phyloP scores from a whole-genome alignment of 2,329 filamentous ascomycete species.

The Sporothrix luriei region DNA sequence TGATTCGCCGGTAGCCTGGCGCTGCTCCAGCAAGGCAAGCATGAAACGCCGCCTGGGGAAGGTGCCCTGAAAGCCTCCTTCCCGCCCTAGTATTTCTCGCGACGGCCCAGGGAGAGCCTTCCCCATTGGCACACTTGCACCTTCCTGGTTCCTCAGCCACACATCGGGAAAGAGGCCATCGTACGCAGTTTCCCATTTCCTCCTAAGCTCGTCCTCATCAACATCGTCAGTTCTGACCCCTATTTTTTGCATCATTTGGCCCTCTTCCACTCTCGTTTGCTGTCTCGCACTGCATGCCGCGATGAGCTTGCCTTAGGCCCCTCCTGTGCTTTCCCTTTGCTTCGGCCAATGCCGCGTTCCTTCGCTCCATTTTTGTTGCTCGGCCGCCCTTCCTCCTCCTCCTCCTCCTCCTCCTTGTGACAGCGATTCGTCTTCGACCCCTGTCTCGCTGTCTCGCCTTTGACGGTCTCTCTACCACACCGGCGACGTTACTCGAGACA shows the following conservation, averaged over 20 bases:
- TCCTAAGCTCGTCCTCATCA: neutral
- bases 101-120: constrained; percentile 11
- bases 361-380: constrained; percentile 21
- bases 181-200: neutral
- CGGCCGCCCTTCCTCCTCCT: constrained; percentile 3
- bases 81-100: constrained; percentile 15
- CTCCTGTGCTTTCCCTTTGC: constrained; percentile 6
- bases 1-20: constrained; percentile 5
- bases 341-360: constrained; percentile 9
- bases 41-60: constrained; percentile 26
- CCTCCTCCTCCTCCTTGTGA: neutral
- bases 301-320: constrained; percentile 11
- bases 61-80: constrained; percentile 10
- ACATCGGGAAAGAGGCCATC: neutral
- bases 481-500: neutral
- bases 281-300: constrained; percentile 11
- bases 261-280: neutral
- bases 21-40: constrained; percentile 10
- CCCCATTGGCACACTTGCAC: constrained; percentile 16
- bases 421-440: neutral
- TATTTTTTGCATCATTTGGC: neutral
- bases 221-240: neutral
- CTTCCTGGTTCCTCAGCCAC: constrained; percentile 27
- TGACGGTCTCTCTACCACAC: neutral
- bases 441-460: neutral